Conservation (phyloP, 306 rosid genomes). For the Gynostemma pentaphyllum region DNA sequence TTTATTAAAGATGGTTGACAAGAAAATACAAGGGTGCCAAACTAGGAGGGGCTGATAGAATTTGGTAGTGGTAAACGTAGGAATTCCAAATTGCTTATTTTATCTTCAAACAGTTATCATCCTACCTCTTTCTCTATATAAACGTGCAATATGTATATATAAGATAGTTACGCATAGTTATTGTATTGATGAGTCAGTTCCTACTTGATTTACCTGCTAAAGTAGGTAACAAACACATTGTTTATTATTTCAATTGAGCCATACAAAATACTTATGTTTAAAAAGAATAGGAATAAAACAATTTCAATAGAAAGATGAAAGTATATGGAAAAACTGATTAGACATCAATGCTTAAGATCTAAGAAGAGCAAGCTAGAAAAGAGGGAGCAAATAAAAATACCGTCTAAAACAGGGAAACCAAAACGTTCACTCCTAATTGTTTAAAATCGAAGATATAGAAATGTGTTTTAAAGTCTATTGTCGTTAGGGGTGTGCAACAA, state of each 20-base stretch:
- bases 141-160: not conserved
- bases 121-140: not conserved
- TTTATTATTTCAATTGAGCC: not conserved
- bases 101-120: not conserved
- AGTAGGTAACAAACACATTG: not conserved
- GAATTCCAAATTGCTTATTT: not conserved
- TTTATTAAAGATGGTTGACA: not conserved
- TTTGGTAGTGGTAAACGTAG: not conserved
- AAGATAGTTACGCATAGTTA: too few species aligned
- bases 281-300: too few species aligned
- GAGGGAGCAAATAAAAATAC: not conserved
- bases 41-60: not conserved
- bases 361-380: not conserved
- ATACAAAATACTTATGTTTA: not conserved
- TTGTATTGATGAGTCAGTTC: not conserved
- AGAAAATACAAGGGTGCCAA: not conserved
- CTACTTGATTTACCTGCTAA: not conserved
- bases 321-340: not conserved
- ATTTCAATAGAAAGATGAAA: not conserved
- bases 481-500: too few species aligned
- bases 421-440: too few species aligned
- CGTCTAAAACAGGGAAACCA: too few species aligned
- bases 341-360: not conserved
- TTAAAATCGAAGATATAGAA: too few species aligned
- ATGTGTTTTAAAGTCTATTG: too few species aligned